Conservation (phyloP, 495 filamentous ascomycete genomes). For the Aspergillus sclerotioniger region DNA sequence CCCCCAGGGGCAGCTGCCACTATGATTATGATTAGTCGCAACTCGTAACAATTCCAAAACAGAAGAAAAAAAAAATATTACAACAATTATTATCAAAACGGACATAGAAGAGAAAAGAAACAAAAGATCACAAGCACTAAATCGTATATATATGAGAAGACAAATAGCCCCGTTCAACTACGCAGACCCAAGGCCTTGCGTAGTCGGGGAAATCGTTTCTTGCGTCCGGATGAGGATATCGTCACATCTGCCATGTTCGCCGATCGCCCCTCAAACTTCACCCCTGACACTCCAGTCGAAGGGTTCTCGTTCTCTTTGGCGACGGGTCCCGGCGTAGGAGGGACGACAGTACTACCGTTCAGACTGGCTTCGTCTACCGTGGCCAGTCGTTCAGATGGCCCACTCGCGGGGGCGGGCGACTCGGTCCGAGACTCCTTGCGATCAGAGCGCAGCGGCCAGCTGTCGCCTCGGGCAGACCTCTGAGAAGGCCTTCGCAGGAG, state of each 20-base stretch:
- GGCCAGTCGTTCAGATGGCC: conserved; percentile 11
- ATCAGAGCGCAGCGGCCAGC: conserved; percentile 32
- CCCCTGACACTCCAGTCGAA: not conserved
- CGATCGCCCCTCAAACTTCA: not conserved
- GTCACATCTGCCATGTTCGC: conserved; percentile 31
- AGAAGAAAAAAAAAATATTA: conserved; percentile 12
- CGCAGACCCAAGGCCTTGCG: conserved; percentile 49
- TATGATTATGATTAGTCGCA: conserved; percentile 13
- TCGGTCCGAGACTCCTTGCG: conserved; percentile 13
- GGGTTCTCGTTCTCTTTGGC: conserved; percentile 9
- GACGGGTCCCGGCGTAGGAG: not conserved
- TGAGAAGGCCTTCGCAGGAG: conserved; percentile 31
- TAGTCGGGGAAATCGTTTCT: conserved; percentile 50
- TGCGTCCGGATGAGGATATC: conserved; percentile 41
- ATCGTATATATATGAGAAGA: conserved; percentile 3
- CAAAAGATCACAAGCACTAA: conserved; percentile 9
- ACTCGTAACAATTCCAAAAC: not conserved
- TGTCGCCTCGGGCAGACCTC: conserved; percentile 19
- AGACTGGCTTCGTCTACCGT: conserved; percentile 18
- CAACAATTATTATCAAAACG: conserved; percentile 13
- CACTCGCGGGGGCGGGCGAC: conserved; percentile 9
- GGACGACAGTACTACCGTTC: conserved; percentile 6
- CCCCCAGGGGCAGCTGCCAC: conserved; percentile 11
- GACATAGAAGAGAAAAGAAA: conserved; percentile 14
- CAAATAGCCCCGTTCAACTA: conserved; percentile 20